Evolutionary conservation across 2,329 filamentous ascomycete species (phyloP).

Genomic region (Claviceps sp.): DNA sequence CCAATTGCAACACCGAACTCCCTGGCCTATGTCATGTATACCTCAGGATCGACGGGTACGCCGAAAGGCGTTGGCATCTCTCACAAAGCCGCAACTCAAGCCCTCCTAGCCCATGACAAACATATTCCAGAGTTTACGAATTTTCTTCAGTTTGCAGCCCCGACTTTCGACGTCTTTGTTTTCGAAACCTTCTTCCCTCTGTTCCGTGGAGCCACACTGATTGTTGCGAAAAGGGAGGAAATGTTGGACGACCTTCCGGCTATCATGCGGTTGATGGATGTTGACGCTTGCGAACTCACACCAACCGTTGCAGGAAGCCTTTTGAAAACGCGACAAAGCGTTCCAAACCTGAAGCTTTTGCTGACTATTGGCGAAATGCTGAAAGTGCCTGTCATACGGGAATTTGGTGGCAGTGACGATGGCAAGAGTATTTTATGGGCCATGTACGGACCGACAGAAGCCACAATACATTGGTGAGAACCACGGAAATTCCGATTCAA

Average conservation of each 20-base stretch:
- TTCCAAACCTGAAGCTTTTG: constrained; percentile 55
- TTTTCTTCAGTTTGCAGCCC: constrained; percentile 84
- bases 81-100: constrained; percentile 68
- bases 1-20: constrained; percentile 20
- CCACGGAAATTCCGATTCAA: background rate
- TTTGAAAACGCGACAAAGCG: constrained; percentile 51
- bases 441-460: constrained; percentile 92
- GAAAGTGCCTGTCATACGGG: constrained; percentile 58
- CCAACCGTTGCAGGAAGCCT: constrained; percentile 76
- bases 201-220: constrained; percentile 58
- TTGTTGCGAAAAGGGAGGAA: constrained; percentile 52
- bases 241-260: constrained; percentile 65
- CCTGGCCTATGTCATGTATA: constrained; percentile 86
- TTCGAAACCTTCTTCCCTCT: constrained; percentile 92
- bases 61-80: constrained; percentile 81
- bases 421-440: constrained; percentile 61
- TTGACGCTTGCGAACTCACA: constrained; percentile 81
- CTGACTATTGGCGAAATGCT: constrained; percentile 92
- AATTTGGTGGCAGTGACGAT: constrained; percentile 53
- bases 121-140: constrained; percentile 64
- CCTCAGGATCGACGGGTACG: constrained; percentile 76
- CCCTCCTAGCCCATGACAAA: constrained; percentile 64
- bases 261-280: constrained; percentile 47
- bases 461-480: constrained; percentile 65
- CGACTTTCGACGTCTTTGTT: constrained; percentile 87